Base-by-base conservation (phyloP, 768 basidiomycete genomes). In the Dentipellis sp. region DNA sequence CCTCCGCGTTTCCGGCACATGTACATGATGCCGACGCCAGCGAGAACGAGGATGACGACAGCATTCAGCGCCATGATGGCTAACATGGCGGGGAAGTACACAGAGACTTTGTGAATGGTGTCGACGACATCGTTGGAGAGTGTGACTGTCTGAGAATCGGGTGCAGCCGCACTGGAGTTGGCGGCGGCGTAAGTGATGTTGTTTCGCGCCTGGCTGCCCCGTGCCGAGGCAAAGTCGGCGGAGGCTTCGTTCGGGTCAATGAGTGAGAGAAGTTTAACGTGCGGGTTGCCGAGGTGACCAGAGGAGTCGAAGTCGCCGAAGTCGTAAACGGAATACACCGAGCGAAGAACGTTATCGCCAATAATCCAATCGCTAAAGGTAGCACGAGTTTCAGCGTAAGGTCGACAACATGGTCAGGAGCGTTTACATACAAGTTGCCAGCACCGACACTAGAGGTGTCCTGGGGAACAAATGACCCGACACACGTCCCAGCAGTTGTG, bases 341-440 rank as follows among this genome's bases (percentile, higher is more conserved):
- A 87, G 57, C 91, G 88, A 57, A 93, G 76, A 66, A 90, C 78
- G 63, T 88, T 91, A 69, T 88, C 90, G 19, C 91, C 91, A 53
- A 91, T 65, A 47, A 93, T 75, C 83, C 88, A 86, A 66, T 93
- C 91, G 65, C 88, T 91, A 47, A 7, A 50, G 17, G 52, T 36
- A 17, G 36, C 17, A 54, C 22, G 22, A 37, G 6, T 38, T 12
- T 22, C 19, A 50, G 14, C 21, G 6, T 52, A 40, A 9, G 3
- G 2, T 9, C 40, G 23, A 10, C 22, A 14, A 7, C 46, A 16
- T 22, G 22, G 29, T 47, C 46, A 12, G 29, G 49, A 57, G 39
- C 39, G 23, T 39, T 22, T 21, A 56, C 53, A 10, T 39, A 59
- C 87, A 88, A 91, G 69, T 89, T 75, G 57, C 78, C 83, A 52